Percentiles rank a stretch among this genome's conserved stretches.
These are phyloP conservation scores for Tolypocladium inflatum DNA, from an alignment of 2,329 filamentous ascomycete genomes.

Conservation along the genomic window DNA sequence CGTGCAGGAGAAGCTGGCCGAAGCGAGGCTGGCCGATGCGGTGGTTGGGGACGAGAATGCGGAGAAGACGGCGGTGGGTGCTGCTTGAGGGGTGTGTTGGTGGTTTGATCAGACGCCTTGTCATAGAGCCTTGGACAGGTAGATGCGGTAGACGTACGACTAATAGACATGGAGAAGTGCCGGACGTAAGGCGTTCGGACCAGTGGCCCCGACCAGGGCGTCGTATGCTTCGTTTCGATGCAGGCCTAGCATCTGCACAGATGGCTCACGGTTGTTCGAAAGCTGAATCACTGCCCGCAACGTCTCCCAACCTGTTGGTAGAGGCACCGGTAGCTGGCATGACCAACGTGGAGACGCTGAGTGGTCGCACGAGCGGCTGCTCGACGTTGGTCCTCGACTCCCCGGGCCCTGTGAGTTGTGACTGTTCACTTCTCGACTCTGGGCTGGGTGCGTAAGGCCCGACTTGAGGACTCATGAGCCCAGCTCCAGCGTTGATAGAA, in stretches of 20 bases:
- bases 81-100: background rate
- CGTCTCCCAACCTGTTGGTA: background rate
- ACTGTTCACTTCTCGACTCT: background rate
- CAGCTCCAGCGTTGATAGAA: background rate
- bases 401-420: background rate
- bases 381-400: background rate
- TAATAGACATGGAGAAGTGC: background rate
- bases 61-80: background rate
- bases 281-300: background rate
- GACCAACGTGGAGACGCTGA: background rate
- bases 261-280: background rate
- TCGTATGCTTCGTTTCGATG: background rate
- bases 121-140: background rate
- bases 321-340: background rate
- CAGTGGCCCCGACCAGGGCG: background rate
- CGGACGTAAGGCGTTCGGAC: background rate
- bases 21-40: constrained; percentile 1
- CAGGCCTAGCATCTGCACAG: background rate
- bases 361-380: background rate
- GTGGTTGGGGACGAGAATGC: background rate
- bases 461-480: background rate
- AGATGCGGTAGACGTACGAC: background rate
- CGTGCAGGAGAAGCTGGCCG: constrained; percentile 16
- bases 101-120: background rate
- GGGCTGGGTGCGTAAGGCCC: background rate